phyloP scores from a whole-genome alignment of 192 early-diverging fungal genomes.

The Phycomyces nitens region DNA sequence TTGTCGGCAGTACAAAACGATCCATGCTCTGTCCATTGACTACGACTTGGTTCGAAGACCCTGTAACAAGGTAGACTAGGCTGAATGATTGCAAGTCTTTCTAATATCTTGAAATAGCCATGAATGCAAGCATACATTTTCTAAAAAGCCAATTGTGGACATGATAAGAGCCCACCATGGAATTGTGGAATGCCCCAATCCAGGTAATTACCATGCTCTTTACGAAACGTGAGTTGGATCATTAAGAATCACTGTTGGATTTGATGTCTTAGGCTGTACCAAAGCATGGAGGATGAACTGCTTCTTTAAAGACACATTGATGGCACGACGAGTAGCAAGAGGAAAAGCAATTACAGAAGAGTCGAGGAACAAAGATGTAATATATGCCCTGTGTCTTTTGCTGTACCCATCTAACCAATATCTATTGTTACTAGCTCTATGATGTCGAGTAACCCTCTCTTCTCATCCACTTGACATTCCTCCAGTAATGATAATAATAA shows the following conservation, averaged over 20 bases:
- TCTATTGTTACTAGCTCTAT: constrained; percentile 3
- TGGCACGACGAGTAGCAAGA: constrained; percentile 16
- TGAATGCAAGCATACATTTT: constrained; percentile 29
- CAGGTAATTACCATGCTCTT: constrained; percentile 18
- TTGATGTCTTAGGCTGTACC: background rate
- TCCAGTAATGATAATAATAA: background rate
- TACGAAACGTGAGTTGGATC: constrained; percentile 5
- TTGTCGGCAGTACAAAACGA: constrained; percentile 18
- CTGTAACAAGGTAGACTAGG: constrained; percentile 26
- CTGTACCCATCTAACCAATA: background rate
- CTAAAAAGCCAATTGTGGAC: constrained; percentile 19
- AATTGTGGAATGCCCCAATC: constrained; percentile 17
- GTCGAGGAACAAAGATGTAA: constrained; percentile 3
- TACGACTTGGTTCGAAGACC: constrained; percentile 27
- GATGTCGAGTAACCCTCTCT: constrained; percentile 15
- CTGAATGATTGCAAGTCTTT: background rate
- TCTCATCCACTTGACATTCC: too few relatives aligned
- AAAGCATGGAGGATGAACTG: background rate
- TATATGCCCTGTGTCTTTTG: background rate
- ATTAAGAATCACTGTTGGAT: constrained; percentile 10
- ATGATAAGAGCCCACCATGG: constrained; percentile 1
- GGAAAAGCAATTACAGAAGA: background rate
- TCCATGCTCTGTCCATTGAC: constrained; percentile 32
- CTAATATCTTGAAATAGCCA: constrained; percentile 6
- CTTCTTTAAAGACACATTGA: background rate